These are phyloP conservation scores for Coprinellus micaceus DNA, from an alignment of 768 basidiomycete species.

Conservation along the genomic window DNA sequence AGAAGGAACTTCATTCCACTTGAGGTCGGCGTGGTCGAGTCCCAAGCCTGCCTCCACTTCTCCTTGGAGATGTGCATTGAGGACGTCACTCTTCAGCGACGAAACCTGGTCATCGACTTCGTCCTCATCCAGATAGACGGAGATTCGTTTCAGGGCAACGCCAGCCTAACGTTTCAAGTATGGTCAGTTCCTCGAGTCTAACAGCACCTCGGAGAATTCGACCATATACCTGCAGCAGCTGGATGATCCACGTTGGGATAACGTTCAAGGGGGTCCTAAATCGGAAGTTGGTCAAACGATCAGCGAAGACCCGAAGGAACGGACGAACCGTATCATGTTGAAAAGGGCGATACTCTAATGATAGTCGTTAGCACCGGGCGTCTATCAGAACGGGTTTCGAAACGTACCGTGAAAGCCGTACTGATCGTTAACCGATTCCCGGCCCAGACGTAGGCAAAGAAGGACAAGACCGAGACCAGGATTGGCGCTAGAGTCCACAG, in stretches of 20 bases:
- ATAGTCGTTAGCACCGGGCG: not conserved
- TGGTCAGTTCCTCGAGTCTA: not conserved
- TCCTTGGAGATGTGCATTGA: slow-evolving; percentile 21
- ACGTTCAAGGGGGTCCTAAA: slow-evolving; percentile 66
- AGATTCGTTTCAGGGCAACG: slow-evolving; percentile 65
- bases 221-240: slow-evolving; percentile 56
- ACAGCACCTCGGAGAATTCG: not conserved
- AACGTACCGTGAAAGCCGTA: slow-evolving; percentile 76
- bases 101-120: slow-evolving; percentile 70
- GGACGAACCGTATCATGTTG: slow-evolving; percentile 69
- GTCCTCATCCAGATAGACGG: slow-evolving; percentile 64
- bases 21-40: slow-evolving; percentile 55
- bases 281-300: not conserved
- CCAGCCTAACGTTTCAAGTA: slow-evolving; percentile 37
- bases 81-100: slow-evolving; percentile 45
- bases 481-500: slow-evolving; percentile 79
- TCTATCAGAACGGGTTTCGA: not conserved
- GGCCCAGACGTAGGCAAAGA: slow-evolving; percentile 66
- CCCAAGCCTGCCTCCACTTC: slow-evolving; percentile 45
- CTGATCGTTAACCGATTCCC: slow-evolving; percentile 75
- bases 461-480: slow-evolving; percentile 75
- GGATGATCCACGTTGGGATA: slow-evolving; percentile 77
- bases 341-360: slow-evolving; percentile 74
- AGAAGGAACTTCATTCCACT: slow-evolving; percentile 54
- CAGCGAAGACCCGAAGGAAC: not conserved